Percentiles rank a stretch among this genome's conserved stretches.
These are phyloP conservation scores for Cystobasidiopsis lactophilus DNA, from an alignment of 768 basidiomycete species.

Conservation along the genomic window DNA sequence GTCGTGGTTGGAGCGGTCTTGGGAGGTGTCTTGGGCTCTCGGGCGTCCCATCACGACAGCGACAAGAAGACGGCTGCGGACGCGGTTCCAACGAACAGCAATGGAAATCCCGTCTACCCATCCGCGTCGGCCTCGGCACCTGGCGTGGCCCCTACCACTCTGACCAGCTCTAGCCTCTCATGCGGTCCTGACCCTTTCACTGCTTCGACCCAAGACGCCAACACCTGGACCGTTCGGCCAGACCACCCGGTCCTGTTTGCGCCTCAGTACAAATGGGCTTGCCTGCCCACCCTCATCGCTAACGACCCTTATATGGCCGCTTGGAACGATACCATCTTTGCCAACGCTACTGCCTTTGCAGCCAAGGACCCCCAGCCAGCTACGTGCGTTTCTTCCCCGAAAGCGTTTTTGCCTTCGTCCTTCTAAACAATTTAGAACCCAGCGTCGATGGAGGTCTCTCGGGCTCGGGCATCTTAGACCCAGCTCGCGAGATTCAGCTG, in stretches of 20 bases:
- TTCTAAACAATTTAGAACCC: slow-evolving; percentile 28
- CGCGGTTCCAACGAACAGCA: too few species aligned
- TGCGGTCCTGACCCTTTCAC: slow-evolving; percentile 73
- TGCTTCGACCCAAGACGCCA: slow-evolving; percentile 22
- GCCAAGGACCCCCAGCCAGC: slow-evolving; percentile 34
- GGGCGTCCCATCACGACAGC: too few species aligned
- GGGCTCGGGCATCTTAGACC: slow-evolving; percentile 70
- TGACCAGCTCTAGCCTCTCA: slow-evolving; percentile 26
- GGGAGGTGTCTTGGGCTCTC: too few species aligned
- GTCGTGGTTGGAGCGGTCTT: too few species aligned
- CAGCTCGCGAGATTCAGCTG: slow-evolving; percentile 68
- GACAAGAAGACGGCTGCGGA: too few species aligned
- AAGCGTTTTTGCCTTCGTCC: too few species aligned
- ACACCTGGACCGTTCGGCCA: slow-evolving; percentile 37
- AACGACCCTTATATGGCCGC: slow-evolving; percentile 60
- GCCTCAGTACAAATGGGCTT: slow-evolving; percentile 73
- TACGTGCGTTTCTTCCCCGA: not conserved
- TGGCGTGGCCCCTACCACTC: slow-evolving; percentile 30
- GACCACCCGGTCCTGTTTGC: slow-evolving; percentile 83
- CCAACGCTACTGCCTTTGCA: slow-evolving; percentile 60
- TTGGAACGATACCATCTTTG: slow-evolving; percentile 83
- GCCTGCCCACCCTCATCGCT: slow-evolving; percentile 50
- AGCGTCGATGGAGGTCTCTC: slow-evolving; percentile 42
- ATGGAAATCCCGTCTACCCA: slow-evolving; percentile 21
- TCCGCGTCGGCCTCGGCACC: slow-evolving; percentile 43